Evolutionary conservation across 176 grass and related monocot genomes (phyloP).

Genomic region (Pontederia paniculata): DNA sequence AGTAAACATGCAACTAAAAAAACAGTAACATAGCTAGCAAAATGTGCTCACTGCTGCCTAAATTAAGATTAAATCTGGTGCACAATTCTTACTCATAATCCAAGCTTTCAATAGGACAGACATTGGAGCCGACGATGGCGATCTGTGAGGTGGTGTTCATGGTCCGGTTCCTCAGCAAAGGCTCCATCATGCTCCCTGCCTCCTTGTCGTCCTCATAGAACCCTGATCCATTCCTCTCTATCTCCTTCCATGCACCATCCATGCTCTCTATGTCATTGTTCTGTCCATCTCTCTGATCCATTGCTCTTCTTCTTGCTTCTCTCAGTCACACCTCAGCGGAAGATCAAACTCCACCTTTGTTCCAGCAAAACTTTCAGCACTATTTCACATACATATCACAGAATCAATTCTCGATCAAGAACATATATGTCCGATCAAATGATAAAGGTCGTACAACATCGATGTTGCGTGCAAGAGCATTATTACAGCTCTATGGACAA

Average conservation of each 20-base stretch:
- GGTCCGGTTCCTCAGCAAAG: conserved; percentile 60
- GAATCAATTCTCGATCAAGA: too few species aligned
- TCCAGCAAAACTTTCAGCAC: too few species aligned
- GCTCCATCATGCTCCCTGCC: conserved; percentile 30
- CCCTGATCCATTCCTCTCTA: conserved; percentile 30
- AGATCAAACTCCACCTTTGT: too few species aligned
- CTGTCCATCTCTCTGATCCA: not conserved
- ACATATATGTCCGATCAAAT: too few species aligned
- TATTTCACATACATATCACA: too few species aligned
- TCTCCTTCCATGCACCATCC: conserved; percentile 13
- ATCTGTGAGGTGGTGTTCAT: conserved; percentile 82
- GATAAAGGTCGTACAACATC: too few species aligned
- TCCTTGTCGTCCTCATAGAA: conserved; percentile 28
- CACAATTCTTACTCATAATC: conserved; percentile 65
- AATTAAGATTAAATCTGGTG: not conserved
- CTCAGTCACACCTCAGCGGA: too few species aligned
- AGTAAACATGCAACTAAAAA: not conserved
- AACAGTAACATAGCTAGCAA: not conserved
- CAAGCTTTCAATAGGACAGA: conserved; percentile 74
- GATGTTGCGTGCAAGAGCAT: too few species aligned
- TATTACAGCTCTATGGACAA: too few species aligned
- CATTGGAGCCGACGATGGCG: conserved; percentile 76
- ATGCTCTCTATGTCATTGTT: conserved; percentile 58
- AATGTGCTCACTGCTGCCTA: not conserved
- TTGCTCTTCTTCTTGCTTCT: not conserved